Conservation (phyloP, 2,329 filamentous ascomycete genomes). For the Aureobasidium sp. region DNA sequence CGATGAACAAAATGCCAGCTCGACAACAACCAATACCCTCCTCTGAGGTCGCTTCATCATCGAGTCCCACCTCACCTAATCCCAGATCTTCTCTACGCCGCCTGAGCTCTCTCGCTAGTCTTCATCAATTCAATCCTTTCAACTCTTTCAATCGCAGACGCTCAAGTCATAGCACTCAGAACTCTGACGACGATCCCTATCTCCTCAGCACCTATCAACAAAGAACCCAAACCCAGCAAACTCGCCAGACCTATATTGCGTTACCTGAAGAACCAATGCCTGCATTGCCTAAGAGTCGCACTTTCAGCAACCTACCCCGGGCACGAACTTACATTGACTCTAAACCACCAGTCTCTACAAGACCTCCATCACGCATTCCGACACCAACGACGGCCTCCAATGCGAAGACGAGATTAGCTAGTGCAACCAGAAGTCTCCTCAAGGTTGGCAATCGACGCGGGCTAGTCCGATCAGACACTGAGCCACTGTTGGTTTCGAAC, state of each 20-base stretch:
- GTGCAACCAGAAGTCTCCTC: conserved; percentile 16
- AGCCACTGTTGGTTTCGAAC: conserved; percentile 25
- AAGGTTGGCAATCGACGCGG: neutral
- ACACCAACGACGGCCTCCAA: neutral
- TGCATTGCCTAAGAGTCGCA: conserved; percentile 29
- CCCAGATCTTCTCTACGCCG: conserved; percentile 17
- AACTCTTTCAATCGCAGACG: conserved; percentile 30
- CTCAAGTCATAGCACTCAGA: conserved; percentile 18
- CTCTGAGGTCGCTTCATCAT: neutral
- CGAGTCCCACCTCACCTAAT: neutral
- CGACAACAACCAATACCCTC: neutral
- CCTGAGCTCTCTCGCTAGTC: conserved; percentile 28
- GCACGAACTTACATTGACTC: conserved; percentile 17
- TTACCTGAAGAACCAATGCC: conserved; percentile 27
- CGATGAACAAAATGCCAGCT: neutral
- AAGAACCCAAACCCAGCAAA: conserved; percentile 16
- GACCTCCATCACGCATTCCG: conserved; percentile 9
- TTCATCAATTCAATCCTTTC: conserved; percentile 30
- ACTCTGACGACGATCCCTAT: conserved; percentile 1
- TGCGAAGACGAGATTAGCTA: conserved; percentile 12
- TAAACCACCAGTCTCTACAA: neutral
- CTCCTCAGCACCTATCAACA: conserved; percentile 23
- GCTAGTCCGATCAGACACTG: conserved; percentile 28
- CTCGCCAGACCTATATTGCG: conserved; percentile 28
- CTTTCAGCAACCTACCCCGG: conserved; percentile 31